phyloP scores from a whole-genome alignment of 2,329 filamentous ascomycete species.

The Neonectria hederae region DNA sequence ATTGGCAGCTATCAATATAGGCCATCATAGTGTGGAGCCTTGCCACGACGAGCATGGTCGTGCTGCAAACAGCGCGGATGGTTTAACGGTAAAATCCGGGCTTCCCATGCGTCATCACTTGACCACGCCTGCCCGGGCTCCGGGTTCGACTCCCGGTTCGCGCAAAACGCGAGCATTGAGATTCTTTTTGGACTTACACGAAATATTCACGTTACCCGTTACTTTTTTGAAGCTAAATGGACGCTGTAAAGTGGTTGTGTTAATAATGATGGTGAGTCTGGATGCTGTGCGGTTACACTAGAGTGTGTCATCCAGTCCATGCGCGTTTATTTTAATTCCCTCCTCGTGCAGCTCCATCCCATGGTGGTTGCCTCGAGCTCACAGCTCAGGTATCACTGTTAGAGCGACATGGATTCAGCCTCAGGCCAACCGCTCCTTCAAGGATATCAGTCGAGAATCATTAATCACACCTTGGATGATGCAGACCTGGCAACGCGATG shows the following conservation, averaged over 20 bases:
- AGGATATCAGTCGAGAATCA: neutral
- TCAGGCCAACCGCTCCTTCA: neutral
- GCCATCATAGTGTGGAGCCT: neutral
- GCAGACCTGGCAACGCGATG: constrained; percentile 20
- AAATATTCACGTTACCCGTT: no score
- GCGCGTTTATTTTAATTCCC: no score
- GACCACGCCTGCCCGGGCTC: constrained; percentile 38
- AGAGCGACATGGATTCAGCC: neutral
- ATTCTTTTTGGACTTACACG: neutral
- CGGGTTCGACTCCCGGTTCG: constrained; percentile 51
- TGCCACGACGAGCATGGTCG: constrained; percentile 26
- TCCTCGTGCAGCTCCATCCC: no score
- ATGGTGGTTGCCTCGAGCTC: no score
- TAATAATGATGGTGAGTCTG: no score
- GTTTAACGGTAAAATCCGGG: constrained; percentile 53
- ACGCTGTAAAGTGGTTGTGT: no score
- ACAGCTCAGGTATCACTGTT: no score
- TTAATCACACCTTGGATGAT: constrained; percentile 27
- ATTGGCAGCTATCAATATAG: neutral
- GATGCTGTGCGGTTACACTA: no score
- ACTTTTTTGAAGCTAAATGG: neutral
- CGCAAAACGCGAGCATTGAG: constrained; percentile 31
- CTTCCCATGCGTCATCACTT: constrained; percentile 44
- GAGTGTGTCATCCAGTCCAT: no score
- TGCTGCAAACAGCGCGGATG: constrained; percentile 42